A percentile compares a stretch with the other conserved stretches of the same genome.
phyloP scores from a whole-genome alignment of 1,139 yeast species.

The Tardiomyces digboiensis region DNA sequence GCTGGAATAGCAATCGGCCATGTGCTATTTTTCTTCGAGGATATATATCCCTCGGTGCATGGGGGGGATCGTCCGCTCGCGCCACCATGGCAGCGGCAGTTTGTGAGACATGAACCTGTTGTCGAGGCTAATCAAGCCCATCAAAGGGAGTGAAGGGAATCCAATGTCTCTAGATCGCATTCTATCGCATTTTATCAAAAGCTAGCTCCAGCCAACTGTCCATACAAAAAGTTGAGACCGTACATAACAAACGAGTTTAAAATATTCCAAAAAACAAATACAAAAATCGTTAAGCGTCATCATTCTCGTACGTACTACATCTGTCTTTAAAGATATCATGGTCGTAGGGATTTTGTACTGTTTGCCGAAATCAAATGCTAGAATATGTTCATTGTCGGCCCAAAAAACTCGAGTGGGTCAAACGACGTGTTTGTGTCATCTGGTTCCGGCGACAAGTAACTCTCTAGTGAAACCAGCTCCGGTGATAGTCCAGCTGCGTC shows the following conservation, averaged over 20 bases:
- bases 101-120: background rate
- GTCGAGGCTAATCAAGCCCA: background rate
- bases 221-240: no score
- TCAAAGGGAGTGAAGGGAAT: no score
- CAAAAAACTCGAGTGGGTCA: slow-evolving; percentile 19
- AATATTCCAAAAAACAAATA: background rate
- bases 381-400: slow-evolving; percentile 15
- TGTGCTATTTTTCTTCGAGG: slow-evolving; percentile 31
- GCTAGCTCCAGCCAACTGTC: no score
- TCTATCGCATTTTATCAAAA: no score
- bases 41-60: slow-evolving; percentile 33
- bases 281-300: background rate
- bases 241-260: no score
- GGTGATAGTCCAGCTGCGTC: slow-evolving; percentile 8
- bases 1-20: slow-evolving; percentile 38
- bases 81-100: slow-evolving; percentile 25
- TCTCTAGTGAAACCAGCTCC: slow-evolving; percentile 13
- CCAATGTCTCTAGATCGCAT: no score
- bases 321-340: background rate
- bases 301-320: background rate
- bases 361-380: slow-evolving; percentile 4
- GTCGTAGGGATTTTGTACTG: background rate
- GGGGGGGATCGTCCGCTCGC: slow-evolving; percentile 17
- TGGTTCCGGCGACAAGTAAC: slow-evolving; percentile 18
- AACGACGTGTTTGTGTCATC: slow-evolving; percentile 9